Evolutionary conservation across 2,329 filamentous ascomycete genomes (phyloP).

Genomic region (Cercospora nicotianae): DNA sequence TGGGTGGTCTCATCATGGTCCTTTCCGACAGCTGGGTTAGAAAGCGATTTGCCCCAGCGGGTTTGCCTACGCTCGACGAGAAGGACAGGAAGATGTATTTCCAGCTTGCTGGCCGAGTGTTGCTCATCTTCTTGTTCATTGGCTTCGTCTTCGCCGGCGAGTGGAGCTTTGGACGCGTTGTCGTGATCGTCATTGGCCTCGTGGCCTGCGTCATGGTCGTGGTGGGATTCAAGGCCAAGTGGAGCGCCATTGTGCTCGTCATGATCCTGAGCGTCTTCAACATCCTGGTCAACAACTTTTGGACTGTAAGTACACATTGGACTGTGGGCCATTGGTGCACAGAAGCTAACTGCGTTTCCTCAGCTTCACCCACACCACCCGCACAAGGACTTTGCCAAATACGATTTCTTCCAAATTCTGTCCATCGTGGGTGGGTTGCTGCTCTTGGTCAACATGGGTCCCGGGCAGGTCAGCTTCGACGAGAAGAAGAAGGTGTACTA

Average conservation of each 20-base stretch:
- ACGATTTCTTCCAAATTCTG: constrained; percentile 99
- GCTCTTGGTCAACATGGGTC: constrained; percentile 96
- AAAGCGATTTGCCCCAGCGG: constrained; percentile 95
- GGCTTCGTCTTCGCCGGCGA: constrained; percentile 94
- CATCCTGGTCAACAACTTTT: constrained; percentile 98
- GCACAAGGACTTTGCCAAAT: constrained; percentile 99
- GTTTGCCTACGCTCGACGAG: constrained; percentile 90
- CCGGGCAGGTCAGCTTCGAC: constrained; percentile 95
- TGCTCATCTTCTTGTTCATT: constrained; percentile 96
- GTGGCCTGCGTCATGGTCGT: constrained; percentile 97
- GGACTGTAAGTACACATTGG: constrained; percentile 72
- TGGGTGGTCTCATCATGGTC: constrained; percentile 96
- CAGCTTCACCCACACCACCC: constrained; percentile 96
- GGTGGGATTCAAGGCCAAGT: constrained; percentile 99
- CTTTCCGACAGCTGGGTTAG: constrained; percentile 96
- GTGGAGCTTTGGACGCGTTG: constrained; percentile 84
- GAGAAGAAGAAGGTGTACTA: constrained; percentile 99
- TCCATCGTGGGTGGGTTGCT: constrained; percentile 97
- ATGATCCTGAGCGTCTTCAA: constrained; percentile 97
- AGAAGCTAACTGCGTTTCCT: constrained; percentile 26
- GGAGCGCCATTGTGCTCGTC: constrained; percentile 91
- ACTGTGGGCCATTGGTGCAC: neutral
- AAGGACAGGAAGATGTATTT: constrained; percentile 99
- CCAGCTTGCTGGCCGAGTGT: constrained; percentile 90
- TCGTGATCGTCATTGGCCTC: constrained; percentile 81